Evolutionary conservation across 768 basidiomycete species (phyloP), one percentile per base, ranked within the genome.

Genomic region (Kwoniella dejecticola): DNA sequence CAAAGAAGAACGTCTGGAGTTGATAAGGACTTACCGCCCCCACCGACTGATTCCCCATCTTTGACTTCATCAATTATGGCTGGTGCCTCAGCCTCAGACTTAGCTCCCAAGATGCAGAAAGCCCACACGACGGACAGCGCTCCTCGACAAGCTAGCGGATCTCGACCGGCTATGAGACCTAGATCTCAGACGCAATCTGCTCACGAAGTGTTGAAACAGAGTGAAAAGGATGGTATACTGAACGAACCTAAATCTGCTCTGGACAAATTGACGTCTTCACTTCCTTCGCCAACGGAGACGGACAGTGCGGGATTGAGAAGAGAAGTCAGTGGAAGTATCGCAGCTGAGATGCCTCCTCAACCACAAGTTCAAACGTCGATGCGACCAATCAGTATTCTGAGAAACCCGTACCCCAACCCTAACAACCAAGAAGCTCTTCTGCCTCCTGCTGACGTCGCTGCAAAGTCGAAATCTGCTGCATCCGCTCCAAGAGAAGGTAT

Each of bases 211-310:
- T 50, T 74, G 15, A 60, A 64, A 27, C 62, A 65, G 29, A 68
- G 57, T 30, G 55, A 62, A 31, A 50, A 57, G 21, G 69, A 73
- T 27, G 74, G 74, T 2, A 26, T 62, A 4, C 29, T 72, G 5
- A 41, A 64, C 8, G 75, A 76, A 53, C 77, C 77, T 10, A 68
- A 66, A 48, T 71, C 68, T 23, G 77, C 73, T 11, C 52, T 78
- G 12, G 75, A 78, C 41, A 64, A 64, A 31, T 56, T 72, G 10
- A 30, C 61, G 2, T 61, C 60, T 21, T 40, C 58, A 3, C 31
- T 52, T 11, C 42, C 58, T 29, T 48, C 58, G 15, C 30, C 27
- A 2, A 19, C 27, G 12, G 49, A 27, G 5, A 19, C 27, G 12
- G 49, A 27, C 3, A 45, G 21, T 17, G 27, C 47, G 29, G 44